Evolutionary conservation across 768 basidiomycete species (phyloP).

Genomic region (Amanita rimosa): DNA sequence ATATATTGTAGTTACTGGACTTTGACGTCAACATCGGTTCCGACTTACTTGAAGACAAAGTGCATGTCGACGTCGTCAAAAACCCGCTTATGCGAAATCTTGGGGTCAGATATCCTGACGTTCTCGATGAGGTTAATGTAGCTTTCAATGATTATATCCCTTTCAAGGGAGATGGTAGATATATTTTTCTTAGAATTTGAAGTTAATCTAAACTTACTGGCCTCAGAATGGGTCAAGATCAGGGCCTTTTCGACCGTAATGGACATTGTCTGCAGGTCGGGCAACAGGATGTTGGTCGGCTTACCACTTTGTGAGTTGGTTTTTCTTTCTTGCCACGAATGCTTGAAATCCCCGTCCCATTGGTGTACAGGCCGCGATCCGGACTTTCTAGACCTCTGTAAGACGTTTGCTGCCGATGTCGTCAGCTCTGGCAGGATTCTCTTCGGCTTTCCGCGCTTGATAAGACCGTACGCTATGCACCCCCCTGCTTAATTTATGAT

Average conservation of each 20-base stretch:
- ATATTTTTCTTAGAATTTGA: too few relatives aligned
- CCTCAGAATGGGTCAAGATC: constrained; percentile 10
- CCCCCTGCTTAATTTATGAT: not conserved
- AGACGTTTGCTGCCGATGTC: constrained; percentile 9
- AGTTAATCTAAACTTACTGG: not conserved
- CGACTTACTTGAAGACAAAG: constrained; percentile 13
- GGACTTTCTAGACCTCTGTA: constrained; percentile 10
- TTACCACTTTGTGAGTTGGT: constrained; percentile 14
- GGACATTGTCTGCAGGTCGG: constrained; percentile 13
- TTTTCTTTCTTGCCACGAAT: not conserved
- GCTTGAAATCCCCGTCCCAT: too few relatives aligned
- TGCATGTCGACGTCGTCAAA: constrained; percentile 16
- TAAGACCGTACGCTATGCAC: constrained; percentile 14
- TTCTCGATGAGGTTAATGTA: constrained; percentile 14
- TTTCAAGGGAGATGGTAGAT: not conserved
- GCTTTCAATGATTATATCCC: constrained; percentile 13
- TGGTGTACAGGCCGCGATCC: constrained; percentile 12
- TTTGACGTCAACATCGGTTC: constrained; percentile 22
- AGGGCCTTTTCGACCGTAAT: constrained; percentile 9
- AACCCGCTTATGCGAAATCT: constrained; percentile 18
- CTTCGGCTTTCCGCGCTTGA: constrained; percentile 13
- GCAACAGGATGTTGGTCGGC: constrained; percentile 16
- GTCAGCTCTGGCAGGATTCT: constrained; percentile 12
- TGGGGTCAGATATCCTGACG: constrained; percentile 13
- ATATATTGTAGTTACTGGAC: constrained; percentile 15